These are phyloP conservation scores for Asterella californica DNA, from an alignment of 225 moss, liverwort and hornwort species.

Conservation along the genomic window DNA sequence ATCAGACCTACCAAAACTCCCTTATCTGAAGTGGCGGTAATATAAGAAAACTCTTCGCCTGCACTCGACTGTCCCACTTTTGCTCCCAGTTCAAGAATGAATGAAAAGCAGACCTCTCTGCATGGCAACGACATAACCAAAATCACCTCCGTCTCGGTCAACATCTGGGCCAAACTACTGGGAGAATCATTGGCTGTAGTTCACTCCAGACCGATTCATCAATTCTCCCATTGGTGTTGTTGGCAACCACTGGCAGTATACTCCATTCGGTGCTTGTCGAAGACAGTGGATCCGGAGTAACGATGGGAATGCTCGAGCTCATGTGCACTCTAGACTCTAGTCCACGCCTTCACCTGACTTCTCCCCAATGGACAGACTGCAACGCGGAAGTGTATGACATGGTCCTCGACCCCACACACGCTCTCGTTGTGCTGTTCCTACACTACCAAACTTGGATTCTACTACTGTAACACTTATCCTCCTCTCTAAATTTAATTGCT, in stretches of 20 bases:
- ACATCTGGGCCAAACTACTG: slow-evolving; percentile 52
- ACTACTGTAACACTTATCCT: too few relatives aligned
- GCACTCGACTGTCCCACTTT: slow-evolving; percentile 43
- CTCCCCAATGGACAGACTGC: not conserved
- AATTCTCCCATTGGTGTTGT: not conserved
- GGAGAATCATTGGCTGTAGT: slow-evolving; percentile 36
- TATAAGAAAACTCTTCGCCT: slow-evolving; percentile 57
- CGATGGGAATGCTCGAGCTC: slow-evolving; percentile 5
- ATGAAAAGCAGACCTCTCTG: slow-evolving; percentile 39
- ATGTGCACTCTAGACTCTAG: not conserved
- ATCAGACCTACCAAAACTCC: slow-evolving; percentile 45
- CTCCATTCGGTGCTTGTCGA: slow-evolving; percentile 10
- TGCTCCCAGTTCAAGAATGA: slow-evolving; percentile 47
- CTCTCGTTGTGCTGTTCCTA: not conserved
- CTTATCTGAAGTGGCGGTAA: slow-evolving; percentile 45
- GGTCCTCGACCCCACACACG: slow-evolving; percentile 3
- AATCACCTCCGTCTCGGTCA: slow-evolving; percentile 44
- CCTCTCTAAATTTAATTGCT: too few relatives aligned
- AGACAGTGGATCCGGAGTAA: not conserved
- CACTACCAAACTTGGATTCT: too few relatives aligned
- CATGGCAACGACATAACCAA: slow-evolving; percentile 51
- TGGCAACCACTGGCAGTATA: slow-evolving; percentile 6
- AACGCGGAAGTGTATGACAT: slow-evolving; percentile 5
- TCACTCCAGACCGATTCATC: slow-evolving; percentile 50
- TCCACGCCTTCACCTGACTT: not conserved